A percentile compares a stretch with the other conserved stretches of the same genome.
Evolutionary conservation across 1,139 yeast species (phyloP).

Genomic region (Kazachstania sp.): DNA sequence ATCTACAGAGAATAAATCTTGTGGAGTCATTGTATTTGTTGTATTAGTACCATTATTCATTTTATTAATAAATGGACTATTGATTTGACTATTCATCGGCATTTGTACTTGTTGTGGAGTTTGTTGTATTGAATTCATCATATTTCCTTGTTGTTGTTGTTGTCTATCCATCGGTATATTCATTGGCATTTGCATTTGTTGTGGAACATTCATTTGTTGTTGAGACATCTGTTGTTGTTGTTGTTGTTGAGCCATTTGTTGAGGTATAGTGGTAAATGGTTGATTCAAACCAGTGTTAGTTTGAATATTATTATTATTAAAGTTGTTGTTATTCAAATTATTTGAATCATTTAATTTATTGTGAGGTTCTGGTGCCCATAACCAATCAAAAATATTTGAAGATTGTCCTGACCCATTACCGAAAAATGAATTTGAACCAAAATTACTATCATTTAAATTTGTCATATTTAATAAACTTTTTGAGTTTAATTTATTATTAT

Average conservation of each 20-base stretch:
- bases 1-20: constrained; percentile 17
- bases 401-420: not conserved
- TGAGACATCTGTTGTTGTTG: not conserved
- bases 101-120: no score
- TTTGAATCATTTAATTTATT: not conserved
- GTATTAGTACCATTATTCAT: not conserved
- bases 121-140: not conserved
- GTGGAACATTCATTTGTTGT: no score
- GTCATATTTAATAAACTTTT: not conserved
- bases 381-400: constrained; percentile 2
- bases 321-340: no score
- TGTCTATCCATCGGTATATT: not conserved
- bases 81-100: not conserved
- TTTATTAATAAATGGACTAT: not conserved
- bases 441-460: not conserved
- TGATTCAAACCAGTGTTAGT: not conserved
- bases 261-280: not conserved
- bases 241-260: no score
- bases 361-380: not conserved
- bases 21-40: not conserved
- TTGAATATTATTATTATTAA: no score
- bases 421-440: not conserved
- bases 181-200: constrained; percentile 1
- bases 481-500: not conserved
- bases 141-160: not conserved